A percentile compares a stretch with the other conserved stretches of the same genome.
phyloP scores from a whole-genome alignment of 257 asterid genomes.

The Knoxia roxburghii region DNA sequence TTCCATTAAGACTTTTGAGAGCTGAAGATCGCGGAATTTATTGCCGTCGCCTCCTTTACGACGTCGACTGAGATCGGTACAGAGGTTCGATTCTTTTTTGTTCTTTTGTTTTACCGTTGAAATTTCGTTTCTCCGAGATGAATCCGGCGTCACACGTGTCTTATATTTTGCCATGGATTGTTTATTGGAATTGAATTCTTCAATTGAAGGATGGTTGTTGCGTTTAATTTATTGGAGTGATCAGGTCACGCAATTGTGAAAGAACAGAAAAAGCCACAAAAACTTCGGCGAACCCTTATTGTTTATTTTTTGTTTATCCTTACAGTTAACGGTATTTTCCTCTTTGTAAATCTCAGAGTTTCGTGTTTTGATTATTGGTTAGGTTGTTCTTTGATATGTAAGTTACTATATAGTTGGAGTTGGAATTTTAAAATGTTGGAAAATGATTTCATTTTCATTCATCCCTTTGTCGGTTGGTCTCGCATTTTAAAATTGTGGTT shows the following conservation, averaged over 20 bases:
- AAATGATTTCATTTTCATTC: background rate
- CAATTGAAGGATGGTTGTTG: constrained; percentile 1
- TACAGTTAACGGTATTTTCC: background rate
- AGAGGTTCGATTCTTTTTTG: constrained; percentile 5
- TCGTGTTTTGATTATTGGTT: background rate
- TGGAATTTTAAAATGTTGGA: background rate
- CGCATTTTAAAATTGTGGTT: constrained; percentile 6
- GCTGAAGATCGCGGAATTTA: constrained; percentile 18
- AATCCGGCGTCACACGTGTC: background rate
- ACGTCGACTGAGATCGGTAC: constrained; percentile 10
- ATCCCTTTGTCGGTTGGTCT: background rate
- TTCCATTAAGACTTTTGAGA: constrained; percentile 6
- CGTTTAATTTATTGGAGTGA: background rate
- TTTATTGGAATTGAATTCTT: background rate
- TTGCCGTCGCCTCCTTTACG: constrained; percentile 12
- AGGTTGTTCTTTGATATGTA: background rate
- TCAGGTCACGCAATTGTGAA: background rate
- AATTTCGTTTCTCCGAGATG: background rate
- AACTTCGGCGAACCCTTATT: background rate
- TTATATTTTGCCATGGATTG: background rate
- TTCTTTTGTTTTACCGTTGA: background rate
- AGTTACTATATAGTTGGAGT: background rate
- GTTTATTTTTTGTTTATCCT: background rate
- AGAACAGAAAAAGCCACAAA: background rate
- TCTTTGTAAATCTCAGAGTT: constrained; percentile 15